A percentile compares a stretch with the other conserved stretches of the same genome.
phyloP scores from a whole-genome alignment of 208 protist species.

The Leishmania martiniquensis region DNA sequence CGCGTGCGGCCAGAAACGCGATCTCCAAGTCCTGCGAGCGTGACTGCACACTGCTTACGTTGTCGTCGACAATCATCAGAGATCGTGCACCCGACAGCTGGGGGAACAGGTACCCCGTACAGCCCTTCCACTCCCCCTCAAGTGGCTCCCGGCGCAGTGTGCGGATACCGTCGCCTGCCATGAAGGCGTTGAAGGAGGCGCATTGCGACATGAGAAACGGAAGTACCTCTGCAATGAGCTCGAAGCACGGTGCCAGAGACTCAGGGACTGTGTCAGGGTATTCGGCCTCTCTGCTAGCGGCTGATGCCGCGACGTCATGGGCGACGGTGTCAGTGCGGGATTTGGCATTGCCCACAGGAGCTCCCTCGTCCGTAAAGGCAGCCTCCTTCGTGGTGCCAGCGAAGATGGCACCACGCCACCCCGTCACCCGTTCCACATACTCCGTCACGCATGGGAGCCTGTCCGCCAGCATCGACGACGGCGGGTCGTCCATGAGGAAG shows the following conservation, averaged over 20 bases:
- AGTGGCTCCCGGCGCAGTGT: constrained; percentile 54
- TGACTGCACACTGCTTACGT: constrained; percentile 57
- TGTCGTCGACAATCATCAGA: constrained; percentile 88
- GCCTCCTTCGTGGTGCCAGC: not conserved
- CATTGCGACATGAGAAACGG: constrained; percentile 89
- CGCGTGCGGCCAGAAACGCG: constrained; percentile 71
- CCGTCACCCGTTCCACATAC: constrained; percentile 82
- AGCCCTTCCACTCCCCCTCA: constrained; percentile 72
- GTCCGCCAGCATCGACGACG: constrained; percentile 58
- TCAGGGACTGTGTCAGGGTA: constrained; percentile 82
- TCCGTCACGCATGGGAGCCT: constrained; percentile 66
- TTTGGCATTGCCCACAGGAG: not conserved
- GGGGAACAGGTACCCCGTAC: constrained; percentile 74
- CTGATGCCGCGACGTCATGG: not conserved
- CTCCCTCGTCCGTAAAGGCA: not conserved
- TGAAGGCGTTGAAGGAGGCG: constrained; percentile 77
- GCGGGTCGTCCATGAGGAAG: constrained; percentile 85
- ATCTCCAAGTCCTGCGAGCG: constrained; percentile 85
- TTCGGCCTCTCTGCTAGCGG: not conserved
- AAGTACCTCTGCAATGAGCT: constrained; percentile 80
- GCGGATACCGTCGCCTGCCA: constrained; percentile 71
- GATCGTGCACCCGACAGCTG: constrained; percentile 74
- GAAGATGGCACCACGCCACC: constrained; percentile 59
- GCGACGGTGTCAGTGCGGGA: not conserved
- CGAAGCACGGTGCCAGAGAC: constrained; percentile 63